A percentile compares a stretch with the other conserved stretches of the same genome.
phyloP scores from a whole-genome alignment of 169 alveolate genomes.

The Plasmodium coatneyi region DNA sequence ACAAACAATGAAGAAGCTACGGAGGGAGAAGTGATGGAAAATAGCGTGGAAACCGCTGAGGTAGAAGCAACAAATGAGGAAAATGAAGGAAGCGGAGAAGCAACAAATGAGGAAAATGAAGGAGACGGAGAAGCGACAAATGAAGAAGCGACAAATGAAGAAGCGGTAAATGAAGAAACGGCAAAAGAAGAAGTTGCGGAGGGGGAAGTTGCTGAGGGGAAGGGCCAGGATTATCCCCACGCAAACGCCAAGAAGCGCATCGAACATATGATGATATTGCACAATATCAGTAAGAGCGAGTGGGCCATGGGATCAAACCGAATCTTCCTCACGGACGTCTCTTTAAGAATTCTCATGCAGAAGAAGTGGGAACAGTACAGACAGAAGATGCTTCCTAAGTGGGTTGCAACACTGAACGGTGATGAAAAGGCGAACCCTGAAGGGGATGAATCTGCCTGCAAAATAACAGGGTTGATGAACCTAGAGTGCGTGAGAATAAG shows the following conservation, averaged over 20 bases:
- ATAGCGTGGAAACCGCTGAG: no score
- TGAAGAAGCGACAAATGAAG: background rate
- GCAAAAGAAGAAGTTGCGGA: background rate
- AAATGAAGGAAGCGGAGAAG: no score
- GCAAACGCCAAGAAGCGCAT: background rate
- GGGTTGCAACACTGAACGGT: background rate
- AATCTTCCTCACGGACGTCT: background rate
- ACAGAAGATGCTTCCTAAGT: background rate
- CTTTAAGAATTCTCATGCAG: background rate
- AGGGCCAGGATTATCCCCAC: background rate
- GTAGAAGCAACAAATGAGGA: background rate
- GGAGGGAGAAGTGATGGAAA: background rate
- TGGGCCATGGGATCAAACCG: constrained; percentile 18
- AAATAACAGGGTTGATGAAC: background rate
- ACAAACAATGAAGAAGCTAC: background rate
- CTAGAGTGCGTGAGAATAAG: background rate
- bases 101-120: background rate
- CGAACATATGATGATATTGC: background rate
- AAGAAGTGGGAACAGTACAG: background rate
- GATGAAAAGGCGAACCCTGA: background rate
- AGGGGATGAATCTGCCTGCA: background rate
- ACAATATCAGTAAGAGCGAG: constrained; percentile 7
- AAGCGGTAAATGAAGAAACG: background rate
- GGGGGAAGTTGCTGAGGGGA: background rate
- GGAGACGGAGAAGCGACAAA: background rate